Percentiles rank a stretch among this genome's conserved stretches.
Conservation (phyloP, 2,329 filamentous ascomycete species). For the Diaporthe vexans region DNA sequence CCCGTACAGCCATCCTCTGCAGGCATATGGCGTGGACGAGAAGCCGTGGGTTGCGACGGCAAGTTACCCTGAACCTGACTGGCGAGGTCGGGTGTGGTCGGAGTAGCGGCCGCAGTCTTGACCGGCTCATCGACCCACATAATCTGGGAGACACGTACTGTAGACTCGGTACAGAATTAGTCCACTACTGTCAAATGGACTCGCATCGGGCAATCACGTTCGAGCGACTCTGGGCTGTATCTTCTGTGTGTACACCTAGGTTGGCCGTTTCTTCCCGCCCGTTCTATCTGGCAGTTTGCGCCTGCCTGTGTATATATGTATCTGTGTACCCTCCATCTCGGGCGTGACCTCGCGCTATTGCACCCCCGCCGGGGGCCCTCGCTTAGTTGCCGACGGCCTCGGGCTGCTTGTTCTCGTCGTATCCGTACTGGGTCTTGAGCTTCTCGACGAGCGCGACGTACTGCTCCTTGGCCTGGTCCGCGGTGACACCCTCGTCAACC, state of each 20-base stretch:
- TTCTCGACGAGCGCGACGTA: constrained; percentile 82
- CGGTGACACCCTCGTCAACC: constrained; percentile 72
- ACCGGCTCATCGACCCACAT: background rate
- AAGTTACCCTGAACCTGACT: constrained; percentile 73
- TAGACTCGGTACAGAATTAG: background rate
- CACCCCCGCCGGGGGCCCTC: background rate
- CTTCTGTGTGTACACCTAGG: constrained; percentile 3
- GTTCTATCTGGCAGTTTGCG: constrained; percentile 20
- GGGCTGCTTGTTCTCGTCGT: constrained; percentile 73
- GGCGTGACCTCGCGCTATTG: background rate
- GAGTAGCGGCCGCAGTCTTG: constrained; percentile 17
- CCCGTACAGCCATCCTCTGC: constrained; percentile 85
- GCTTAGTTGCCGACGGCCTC: constrained; percentile 63
- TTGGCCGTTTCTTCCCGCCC: constrained; percentile 1
- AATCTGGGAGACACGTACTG: background rate
- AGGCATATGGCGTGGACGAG: constrained; percentile 73
- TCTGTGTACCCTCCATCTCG: background rate
- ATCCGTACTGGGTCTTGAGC: constrained; percentile 79
- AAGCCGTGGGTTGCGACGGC: constrained; percentile 82
- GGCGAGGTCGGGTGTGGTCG: constrained; percentile 62
- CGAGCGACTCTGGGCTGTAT: constrained; percentile 5
- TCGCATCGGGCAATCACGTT: background rate
- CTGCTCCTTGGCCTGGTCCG: constrained; percentile 78
- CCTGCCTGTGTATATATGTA: constrained; percentile 24
- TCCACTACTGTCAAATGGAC: background rate